These are phyloP conservation scores for Catharanthus roseus DNA, from an alignment of 257 asterid genomes.

Conservation along the genomic window DNA sequence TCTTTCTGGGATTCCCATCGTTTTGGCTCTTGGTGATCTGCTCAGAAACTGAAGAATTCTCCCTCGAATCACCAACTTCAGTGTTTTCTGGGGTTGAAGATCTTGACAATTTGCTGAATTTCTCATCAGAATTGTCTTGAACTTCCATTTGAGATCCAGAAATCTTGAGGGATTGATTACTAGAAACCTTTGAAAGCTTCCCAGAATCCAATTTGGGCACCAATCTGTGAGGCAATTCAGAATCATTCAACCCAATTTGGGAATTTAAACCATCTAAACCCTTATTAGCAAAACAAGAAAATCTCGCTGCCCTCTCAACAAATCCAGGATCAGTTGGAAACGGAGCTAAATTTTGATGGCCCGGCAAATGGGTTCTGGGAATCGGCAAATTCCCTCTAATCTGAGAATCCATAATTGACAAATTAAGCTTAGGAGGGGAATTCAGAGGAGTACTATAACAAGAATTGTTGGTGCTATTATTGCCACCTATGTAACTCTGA, in stretches of 20 bases:
- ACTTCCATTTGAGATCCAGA: conserved; percentile 37
- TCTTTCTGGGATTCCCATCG: conserved; percentile 55
- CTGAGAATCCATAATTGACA: conserved; percentile 40
- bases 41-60: conserved; percentile 67
- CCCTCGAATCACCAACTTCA: conserved; percentile 53
- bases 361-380: conserved; percentile 24
- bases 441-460: conserved; percentile 64
- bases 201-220: conserved; percentile 34
- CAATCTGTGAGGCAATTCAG: conserved; percentile 23
- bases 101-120: conserved; percentile 24
- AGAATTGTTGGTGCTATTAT: conserved; percentile 37
- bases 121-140: conserved; percentile 34
- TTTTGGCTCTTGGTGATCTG: conserved; percentile 40
- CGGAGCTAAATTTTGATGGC: conserved; percentile 33
- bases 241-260: conserved; percentile 20
- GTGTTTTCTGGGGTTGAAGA: conserved; percentile 35
- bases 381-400: conserved; percentile 33
- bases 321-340: conserved; percentile 66
- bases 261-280: conserved; percentile 26
- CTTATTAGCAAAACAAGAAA: conserved; percentile 54
- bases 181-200: conserved; percentile 41
- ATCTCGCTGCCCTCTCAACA: conserved; percentile 64
- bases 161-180: conserved; percentile 28
- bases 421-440: conserved; percentile 75
- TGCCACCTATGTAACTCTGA: conserved; percentile 22